Evolutionary conservation across 2,329 filamentous ascomycete species (phyloP).

Genomic region (Diplodia corticola): DNA sequence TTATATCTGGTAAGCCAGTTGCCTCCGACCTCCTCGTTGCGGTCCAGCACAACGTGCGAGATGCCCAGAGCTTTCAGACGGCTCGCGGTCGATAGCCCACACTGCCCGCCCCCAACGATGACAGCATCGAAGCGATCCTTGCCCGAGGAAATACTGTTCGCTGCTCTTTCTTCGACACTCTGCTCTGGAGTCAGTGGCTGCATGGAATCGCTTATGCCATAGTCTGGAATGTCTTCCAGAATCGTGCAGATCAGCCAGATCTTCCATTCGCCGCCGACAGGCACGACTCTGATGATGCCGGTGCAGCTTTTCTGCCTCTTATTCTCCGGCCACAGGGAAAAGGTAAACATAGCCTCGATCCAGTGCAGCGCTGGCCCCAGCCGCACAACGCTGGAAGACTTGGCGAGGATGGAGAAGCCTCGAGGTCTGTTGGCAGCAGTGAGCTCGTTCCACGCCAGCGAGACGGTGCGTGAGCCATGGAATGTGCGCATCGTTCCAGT

Average conservation of each 20-base stretch:
- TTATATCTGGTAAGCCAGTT: constrained; percentile 51
- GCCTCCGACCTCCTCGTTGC: constrained; percentile 45
- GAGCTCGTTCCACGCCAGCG: constrained; percentile 38
- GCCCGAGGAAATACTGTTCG: constrained; percentile 32
- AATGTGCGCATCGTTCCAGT: constrained; percentile 59
- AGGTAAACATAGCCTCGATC: constrained; percentile 37
- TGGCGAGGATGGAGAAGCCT: constrained; percentile 26
- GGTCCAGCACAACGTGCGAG: constrained; percentile 48
- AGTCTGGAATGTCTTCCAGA: constrained; percentile 40
- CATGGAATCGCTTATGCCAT: constrained; percentile 30
- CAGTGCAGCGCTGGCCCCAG: constrained; percentile 32
- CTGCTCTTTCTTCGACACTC: constrained; percentile 33
- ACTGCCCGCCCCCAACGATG: constrained; percentile 45
- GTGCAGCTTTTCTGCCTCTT: constrained; percentile 11
- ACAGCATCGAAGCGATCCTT: constrained; percentile 23
- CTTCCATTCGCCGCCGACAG: constrained; percentile 39
- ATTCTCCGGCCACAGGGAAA: constrained; percentile 31
- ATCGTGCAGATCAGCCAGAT: constrained; percentile 43
- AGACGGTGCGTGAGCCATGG: constrained; percentile 48
- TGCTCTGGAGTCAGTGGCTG: constrained; percentile 25
- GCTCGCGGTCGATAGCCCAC: constrained; percentile 47
- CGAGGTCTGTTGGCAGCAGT: constrained; percentile 35
- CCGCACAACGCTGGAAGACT: constrained; percentile 25
- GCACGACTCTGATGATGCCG: constrained; percentile 36
- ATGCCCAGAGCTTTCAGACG: constrained; percentile 47